Evolutionary conservation across 805 yeast species (phyloP).

Genomic region (Teunomyces kruisii): DNA sequence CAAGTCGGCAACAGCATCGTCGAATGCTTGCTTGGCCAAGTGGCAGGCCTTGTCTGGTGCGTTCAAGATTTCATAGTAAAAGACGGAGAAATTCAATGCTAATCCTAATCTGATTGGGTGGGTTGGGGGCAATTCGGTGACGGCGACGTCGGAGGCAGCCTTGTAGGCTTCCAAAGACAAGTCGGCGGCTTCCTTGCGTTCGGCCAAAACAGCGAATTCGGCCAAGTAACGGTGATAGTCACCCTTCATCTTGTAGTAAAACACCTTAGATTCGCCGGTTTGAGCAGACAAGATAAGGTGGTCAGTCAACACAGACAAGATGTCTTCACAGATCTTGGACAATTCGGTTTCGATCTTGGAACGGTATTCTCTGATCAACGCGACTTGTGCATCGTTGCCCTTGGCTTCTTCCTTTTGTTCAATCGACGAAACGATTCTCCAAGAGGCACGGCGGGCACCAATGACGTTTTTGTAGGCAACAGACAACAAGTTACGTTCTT

Average conservation of each 20-base stretch:
- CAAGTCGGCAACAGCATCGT: conserved; percentile 97
- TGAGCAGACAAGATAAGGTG: conserved; percentile 93
- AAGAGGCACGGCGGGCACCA: conserved; percentile 98
- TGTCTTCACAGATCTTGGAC: conserved; percentile 91
- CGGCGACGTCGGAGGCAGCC: conserved; percentile 95
- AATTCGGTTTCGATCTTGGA: conserved; percentile 91
- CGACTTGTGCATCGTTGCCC: conserved; percentile 89
- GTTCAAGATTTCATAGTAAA: conserved; percentile 96
- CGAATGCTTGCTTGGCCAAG: conserved; percentile 98
- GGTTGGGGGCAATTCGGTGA: conserved; percentile 95
- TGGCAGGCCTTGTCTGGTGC: conserved; percentile 99
- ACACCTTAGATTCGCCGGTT: conserved; percentile 96
- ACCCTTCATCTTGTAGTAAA: conserved; percentile 99
- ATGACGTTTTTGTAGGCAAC: conserved; percentile 98
- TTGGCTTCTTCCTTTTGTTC: conserved; percentile 98
- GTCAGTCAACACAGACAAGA: conserved; percentile 79
- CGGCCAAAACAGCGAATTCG: conserved; percentile 89
- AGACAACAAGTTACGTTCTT: conserved; percentile 94
- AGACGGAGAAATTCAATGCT: conserved; percentile 96
- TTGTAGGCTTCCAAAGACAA: conserved; percentile 92
- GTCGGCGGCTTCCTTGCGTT: conserved; percentile 90
- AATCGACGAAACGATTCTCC: conserved; percentile 98
- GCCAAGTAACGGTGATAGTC: conserved; percentile 99
- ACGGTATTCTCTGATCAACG: conserved; percentile 90
- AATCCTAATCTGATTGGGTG: conserved; percentile 98